These are phyloP conservation scores for Scolecobasidium constrictum DNA, from an alignment of 2,329 filamentous ascomycete species.

Conservation along the genomic window DNA sequence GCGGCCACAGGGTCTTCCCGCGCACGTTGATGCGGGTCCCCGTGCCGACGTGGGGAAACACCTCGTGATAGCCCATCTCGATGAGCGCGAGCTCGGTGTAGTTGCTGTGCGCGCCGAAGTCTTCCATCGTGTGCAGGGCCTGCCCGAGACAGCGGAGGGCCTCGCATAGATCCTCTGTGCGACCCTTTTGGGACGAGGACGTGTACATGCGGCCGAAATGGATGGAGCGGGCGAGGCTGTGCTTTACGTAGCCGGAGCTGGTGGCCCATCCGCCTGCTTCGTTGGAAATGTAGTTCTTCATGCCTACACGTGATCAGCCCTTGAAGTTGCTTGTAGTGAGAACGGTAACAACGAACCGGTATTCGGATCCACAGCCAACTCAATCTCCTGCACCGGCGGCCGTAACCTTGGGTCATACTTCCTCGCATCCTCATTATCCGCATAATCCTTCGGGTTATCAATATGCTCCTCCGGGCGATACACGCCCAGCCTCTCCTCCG, in stretches of 20 bases:
- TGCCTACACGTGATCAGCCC: conserved; percentile 42
- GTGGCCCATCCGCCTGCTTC: conserved; percentile 82
- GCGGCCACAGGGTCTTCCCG: conserved; percentile 37
- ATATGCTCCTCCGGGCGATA: conserved; percentile 36
- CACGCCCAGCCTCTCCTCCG: conserved; percentile 37
- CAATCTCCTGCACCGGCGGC: conserved; percentile 51
- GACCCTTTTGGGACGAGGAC: conserved; percentile 27
- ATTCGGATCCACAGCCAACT: conserved; percentile 33
- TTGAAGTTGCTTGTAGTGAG: neutral
- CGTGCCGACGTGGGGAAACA: conserved; percentile 41
- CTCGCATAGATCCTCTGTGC: conserved; percentile 36
- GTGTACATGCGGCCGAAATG: conserved; percentile 38
- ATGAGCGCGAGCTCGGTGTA: conserved; percentile 42
- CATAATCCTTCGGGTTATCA: conserved; percentile 36
- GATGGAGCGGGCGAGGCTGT: conserved; percentile 37
- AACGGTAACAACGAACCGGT: conserved; percentile 17
- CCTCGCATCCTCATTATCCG: conserved; percentile 53
- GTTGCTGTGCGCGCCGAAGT: conserved; percentile 45
- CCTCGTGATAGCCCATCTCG: conserved; percentile 39
- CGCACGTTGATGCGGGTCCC: conserved; percentile 33
- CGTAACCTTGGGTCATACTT: conserved; percentile 72
- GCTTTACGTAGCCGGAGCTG: conserved; percentile 65
- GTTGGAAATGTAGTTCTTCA: conserved; percentile 99
- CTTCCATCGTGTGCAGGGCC: conserved; percentile 42
- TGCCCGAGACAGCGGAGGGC: conserved; percentile 40